Evolutionary conservation across 345 rosid genomes (phyloP), one percentile per base, ranked within the genome.

Genomic region (Salix arbutifolia): DNA sequence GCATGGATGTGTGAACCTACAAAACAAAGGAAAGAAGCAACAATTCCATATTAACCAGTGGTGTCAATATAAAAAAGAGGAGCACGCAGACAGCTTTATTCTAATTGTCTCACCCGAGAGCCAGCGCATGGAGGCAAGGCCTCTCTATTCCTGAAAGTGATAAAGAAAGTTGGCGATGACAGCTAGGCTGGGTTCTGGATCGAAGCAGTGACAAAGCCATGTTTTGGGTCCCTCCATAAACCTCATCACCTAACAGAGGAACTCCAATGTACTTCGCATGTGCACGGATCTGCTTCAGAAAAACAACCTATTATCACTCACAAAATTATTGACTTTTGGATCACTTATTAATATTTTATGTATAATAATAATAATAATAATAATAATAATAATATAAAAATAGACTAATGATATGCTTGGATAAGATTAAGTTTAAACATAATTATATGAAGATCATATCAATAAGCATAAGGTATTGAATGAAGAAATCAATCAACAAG

Each of bases 91-190:
- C 69, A 53, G 78, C 46, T 72, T 84, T 79, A 79, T 70, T 79
- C 10, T 46, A 75, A 50, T 73, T 37, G 74, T 18, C 89, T 85
- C 56, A 96, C 98, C 95, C 95, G 67, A 96, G 92, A 77, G 90
- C 89, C 70, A 90, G 44, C 69, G 97, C 98, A 86, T 96, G 99
- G 71, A 93, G 97, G 76, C 90, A 93, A 69, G 99, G 99, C 81
- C 99, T 89, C 70, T 93, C 94, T 74, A 96, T 72, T 84, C 70
- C 80, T 14, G 97, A 90, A 65, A 93, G 77, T 76, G 90, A 65
- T 52, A 75, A 81, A 17, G 86, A 23, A 75, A 91, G 87, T 74
- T 85, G 77, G 64, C 76, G 81, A 26, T 83, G 89, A 72, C 23
- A 69, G 82, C 81, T 85, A 8, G 86, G 78, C 19, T 85, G 78